Base-by-base conservation (phyloP, 1,139 yeast genomes). In the Sugiyamaella japonica region DNA sequence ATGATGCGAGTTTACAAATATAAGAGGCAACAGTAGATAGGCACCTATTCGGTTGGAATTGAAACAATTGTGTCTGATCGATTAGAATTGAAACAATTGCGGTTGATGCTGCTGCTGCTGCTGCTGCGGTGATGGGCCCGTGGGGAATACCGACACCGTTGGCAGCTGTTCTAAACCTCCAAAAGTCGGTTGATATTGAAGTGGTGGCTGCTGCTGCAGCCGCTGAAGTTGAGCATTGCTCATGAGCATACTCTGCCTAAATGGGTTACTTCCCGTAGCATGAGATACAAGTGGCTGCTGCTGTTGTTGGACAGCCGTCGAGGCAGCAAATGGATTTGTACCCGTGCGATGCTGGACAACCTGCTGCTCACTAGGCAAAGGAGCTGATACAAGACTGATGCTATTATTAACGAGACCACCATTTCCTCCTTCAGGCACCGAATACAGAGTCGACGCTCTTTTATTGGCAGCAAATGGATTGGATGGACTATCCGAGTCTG, bases 311-410 rank as follows among this genome's bases (percentile, higher is more conserved):
- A n/a, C 49, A 40, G n/a, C 25, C n/a, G 44, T 25, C 7, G 29
- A 16, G 16, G 17, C 32, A 10, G 70, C 57, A 56, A 69, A 68
- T 36, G 88, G 88, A 63, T 83, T 84, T 3, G 81, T 72, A 12
- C 76, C 75, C 0, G 77, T 70, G 34, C 68, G 60, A 43, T 66
- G 69, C 7, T 3, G 32, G 48, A 60, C 31, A 17, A 5, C 15
- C 16, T 38, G 46, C 16, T 31, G 38, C 20, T 29, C 3, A 29
- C n/a, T 20, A 20, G 34, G n/a, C n/a, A 29, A 29, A 10, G 40
- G n/a, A 12, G 32, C 16, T 23, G 49, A n/a, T 23, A 20, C n/a
- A 13, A 39, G n/a, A 8, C 8, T 43, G 25, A 9, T 15, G 23
- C 7, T 36, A 10, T 43, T 34, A 9, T n/a, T n/a, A n/a, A n/a